These are phyloP conservation scores for Candida ovalis DNA, from an alignment of 805 yeast genomes.

Conservation along the genomic window DNA sequence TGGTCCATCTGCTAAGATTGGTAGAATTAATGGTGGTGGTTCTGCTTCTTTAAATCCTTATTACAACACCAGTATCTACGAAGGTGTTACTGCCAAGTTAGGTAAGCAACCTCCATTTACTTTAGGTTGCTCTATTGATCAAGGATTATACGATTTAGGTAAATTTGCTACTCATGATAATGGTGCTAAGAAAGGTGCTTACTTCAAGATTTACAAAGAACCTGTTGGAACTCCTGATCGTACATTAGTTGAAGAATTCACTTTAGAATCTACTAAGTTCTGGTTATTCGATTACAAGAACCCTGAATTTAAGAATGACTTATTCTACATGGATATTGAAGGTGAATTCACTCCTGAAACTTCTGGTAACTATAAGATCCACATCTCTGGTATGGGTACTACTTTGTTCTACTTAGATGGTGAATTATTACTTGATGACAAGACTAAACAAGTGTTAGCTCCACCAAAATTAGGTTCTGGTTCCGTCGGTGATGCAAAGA, in stretches of 20 bases:
- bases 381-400: constrained; percentile 39
- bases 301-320: constrained; percentile 14
- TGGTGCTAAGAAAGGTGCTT: constrained; percentile 27
- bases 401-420: constrained; percentile 40
- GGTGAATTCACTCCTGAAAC: constrained; percentile 37
- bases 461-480: constrained; percentile 37
- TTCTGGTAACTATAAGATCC: constrained; percentile 37
- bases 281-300: constrained; percentile 23
- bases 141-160: constrained; percentile 16
- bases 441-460: constrained; percentile 38
- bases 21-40: constrained; percentile 59
- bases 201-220: constrained; percentile 26
- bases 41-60: constrained; percentile 42
- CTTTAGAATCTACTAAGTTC: constrained; percentile 15
- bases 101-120: constrained; percentile 27
- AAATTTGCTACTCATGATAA: constrained; percentile 10
- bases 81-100: constrained; percentile 18
- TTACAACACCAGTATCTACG: constrained; percentile 15
- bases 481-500: constrained; percentile 14
- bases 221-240: constrained; percentile 24
- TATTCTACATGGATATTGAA: constrained; percentile 38
- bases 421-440: constrained; percentile 42
- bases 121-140: constrained; percentile 32
- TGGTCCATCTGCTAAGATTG: constrained; percentile 54
- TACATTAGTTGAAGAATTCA: constrained; percentile 27